A percentile compares a stretch with the other conserved stretches of the same genome.
Conservation (phyloP, 768 basidiomycete genomes). For the Suillus discolor region DNA sequence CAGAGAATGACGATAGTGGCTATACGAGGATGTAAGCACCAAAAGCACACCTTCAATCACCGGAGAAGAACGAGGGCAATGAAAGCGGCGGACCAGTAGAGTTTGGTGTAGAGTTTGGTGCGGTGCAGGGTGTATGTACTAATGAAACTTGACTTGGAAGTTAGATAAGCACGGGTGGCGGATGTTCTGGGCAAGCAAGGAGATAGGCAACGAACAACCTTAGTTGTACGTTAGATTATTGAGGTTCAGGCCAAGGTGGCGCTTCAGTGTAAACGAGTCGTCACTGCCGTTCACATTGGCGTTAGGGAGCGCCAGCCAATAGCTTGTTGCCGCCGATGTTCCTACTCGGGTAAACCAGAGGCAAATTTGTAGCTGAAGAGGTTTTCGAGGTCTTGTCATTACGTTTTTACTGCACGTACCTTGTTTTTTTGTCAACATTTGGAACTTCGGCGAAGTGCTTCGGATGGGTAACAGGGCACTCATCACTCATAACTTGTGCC, state of each 20-base stretch:
- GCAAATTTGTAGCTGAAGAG: not conserved
- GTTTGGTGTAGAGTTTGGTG: too few relatives aligned
- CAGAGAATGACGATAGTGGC: not conserved
- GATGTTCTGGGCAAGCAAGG: not conserved
- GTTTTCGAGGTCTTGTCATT: not conserved
- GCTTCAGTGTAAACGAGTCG: not conserved
- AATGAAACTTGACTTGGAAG: not conserved
- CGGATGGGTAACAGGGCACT: not conserved
- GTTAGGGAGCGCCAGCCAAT: not conserved
- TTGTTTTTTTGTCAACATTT: not conserved
- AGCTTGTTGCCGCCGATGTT: not conserved
- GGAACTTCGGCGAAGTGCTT: not conserved
- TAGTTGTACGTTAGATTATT: too few relatives aligned
- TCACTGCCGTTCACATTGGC: not conserved
- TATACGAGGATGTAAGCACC: too few relatives aligned
- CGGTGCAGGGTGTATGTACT: too few relatives aligned
- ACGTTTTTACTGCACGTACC: not conserved
- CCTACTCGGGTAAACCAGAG: not conserved
- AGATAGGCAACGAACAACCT: too few relatives aligned
- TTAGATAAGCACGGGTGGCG: too few relatives aligned
- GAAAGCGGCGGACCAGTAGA: not conserved
- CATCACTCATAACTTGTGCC: not conserved
- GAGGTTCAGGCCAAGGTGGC: too few relatives aligned
- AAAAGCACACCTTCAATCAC: not conserved
- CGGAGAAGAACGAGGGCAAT: not conserved